Percentiles rank a stretch among this genome's conserved stretches.
phyloP scores from a whole-genome alignment of 495 filamentous ascomycete genomes.

The Lasiosphaeriaceae sp. region DNA sequence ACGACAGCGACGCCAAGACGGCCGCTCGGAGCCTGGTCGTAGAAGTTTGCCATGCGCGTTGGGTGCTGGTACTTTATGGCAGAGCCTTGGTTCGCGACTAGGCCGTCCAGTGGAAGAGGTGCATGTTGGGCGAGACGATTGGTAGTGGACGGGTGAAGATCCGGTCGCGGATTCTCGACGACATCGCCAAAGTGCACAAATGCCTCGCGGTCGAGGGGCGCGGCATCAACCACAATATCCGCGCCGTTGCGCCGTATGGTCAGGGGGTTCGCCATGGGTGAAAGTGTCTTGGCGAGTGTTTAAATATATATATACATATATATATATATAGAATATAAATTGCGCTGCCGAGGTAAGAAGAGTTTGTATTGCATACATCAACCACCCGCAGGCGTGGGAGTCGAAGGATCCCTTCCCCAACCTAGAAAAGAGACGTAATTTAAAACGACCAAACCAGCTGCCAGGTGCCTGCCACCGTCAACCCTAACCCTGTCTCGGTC shows the following conservation, averaged over 20 bases:
- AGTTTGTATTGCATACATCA: too few species aligned
- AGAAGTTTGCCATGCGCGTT: constrained; percentile 64
- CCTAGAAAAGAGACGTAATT: too few species aligned
- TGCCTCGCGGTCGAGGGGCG: constrained; percentile 57
- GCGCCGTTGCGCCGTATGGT: constrained; percentile 14
- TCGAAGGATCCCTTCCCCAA: too few species aligned
- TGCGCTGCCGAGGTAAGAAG: too few species aligned
- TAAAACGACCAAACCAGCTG: too few species aligned
- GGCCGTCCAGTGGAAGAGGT: constrained; percentile 36
- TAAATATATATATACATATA: neutral
- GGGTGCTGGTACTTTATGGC: constrained; percentile 83
- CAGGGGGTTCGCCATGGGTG: constrained; percentile 26
- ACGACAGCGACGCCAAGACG: constrained; percentile 58
- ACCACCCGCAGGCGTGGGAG: too few species aligned
- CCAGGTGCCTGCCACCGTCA: too few species aligned
- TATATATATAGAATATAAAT: too few species aligned
- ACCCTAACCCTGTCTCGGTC: too few species aligned
- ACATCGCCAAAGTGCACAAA: constrained; percentile 85
- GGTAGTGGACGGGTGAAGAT: constrained; percentile 39
- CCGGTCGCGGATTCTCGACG: constrained; percentile 64
- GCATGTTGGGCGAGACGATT: constrained; percentile 26
- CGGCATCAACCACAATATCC: constrained; percentile 39
- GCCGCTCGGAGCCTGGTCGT: constrained; percentile 61
- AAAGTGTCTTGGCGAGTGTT: neutral
- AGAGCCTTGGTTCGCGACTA: constrained; percentile 74